These are phyloP conservation scores for Trichoderma erinaceum DNA, from an alignment of 495 filamentous ascomycete species.

Conservation along the genomic window DNA sequence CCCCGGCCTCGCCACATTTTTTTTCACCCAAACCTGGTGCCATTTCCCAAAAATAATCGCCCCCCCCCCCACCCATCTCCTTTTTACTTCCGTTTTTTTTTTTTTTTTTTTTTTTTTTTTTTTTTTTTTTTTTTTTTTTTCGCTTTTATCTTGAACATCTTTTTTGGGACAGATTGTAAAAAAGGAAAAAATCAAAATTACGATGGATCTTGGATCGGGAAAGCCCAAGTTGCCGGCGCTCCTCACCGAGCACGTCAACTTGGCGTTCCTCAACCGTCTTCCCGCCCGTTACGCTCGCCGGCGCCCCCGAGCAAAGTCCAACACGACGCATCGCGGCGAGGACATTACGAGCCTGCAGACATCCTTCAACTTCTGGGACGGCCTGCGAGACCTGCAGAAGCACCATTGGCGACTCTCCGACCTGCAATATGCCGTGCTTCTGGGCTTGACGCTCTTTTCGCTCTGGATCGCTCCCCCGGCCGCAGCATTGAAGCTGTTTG, in stretches of 20 bases:
- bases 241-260: constrained; percentile 7
- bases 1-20: too few species aligned
- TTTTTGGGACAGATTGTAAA: not conserved
- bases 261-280: constrained; percentile 15
- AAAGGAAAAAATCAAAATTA: not conserved
- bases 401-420: constrained; percentile 84
- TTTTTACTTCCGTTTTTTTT: too few species aligned
- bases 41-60: too few species aligned
- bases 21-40: too few species aligned
- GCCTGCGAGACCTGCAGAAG: constrained; percentile 60
- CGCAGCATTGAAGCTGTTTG: constrained; percentile 64
- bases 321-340: constrained; percentile 19
- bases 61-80: too few species aligned
- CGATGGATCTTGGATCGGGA: constrained; percentile 7
- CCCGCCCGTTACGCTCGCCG: constrained; percentile 9
- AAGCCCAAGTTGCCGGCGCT: constrained; percentile 14
- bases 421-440: constrained; percentile 72
- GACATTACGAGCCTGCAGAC: constrained; percentile 68
- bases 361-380: constrained; percentile 70
- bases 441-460: constrained; percentile 70
- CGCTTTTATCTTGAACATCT: not conserved
- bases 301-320: constrained; percentile 14
- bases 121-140: too few species aligned
- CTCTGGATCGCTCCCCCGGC: constrained; percentile 71
- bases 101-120: too few species aligned